These are phyloP conservation scores for Diaporthe destruens DNA, from an alignment of 2,329 filamentous ascomycete genomes.

Conservation along the genomic window DNA sequence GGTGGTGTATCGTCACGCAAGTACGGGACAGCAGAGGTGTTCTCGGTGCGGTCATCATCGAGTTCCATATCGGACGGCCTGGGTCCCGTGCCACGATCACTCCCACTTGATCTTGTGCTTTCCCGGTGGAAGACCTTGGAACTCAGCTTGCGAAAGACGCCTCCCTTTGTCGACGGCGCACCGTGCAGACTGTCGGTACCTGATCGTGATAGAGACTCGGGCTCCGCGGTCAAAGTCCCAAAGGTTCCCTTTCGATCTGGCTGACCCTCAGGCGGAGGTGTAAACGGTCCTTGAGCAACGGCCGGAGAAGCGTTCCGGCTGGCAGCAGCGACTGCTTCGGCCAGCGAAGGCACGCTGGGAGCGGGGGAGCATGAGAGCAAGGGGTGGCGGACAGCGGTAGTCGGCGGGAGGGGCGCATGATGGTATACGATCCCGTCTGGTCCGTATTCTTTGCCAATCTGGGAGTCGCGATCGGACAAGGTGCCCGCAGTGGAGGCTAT, in stretches of 20 bases:
- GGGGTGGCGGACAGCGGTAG: conserved; percentile 30
- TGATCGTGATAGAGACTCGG: conserved; percentile 39
- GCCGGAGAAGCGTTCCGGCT: conserved; percentile 40
- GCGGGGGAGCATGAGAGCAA: conserved; percentile 40
- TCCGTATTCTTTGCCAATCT: conserved; percentile 40
- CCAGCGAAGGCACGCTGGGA: conserved; percentile 35
- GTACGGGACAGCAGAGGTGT: conserved; percentile 39
- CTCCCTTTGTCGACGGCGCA: conserved; percentile 29
- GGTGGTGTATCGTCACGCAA: conserved; percentile 42
- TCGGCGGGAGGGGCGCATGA: conserved; percentile 38
- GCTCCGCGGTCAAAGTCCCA: conserved; percentile 36
- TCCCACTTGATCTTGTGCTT: conserved; percentile 43
- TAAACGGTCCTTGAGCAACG: conserved; percentile 37
- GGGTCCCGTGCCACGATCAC: conserved; percentile 33
- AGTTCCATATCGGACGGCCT: conserved; percentile 35
- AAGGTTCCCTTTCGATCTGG: conserved; percentile 30
- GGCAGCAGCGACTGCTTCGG: conserved; percentile 30
- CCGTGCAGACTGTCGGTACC: conserved; percentile 34
- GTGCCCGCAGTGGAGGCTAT: conserved; percentile 40
- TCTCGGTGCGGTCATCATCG: conserved; percentile 39
- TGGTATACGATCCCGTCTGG: conserved; percentile 41
- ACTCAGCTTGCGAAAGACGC: conserved; percentile 38
- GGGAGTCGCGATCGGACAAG: conserved; percentile 40
- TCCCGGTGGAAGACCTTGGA: conserved; percentile 42
- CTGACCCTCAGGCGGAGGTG: conserved; percentile 37